These are phyloP conservation scores for Arxiozyma slooffiae DNA, from an alignment of 1,139 yeast genomes.

Conservation along the genomic window DNA sequence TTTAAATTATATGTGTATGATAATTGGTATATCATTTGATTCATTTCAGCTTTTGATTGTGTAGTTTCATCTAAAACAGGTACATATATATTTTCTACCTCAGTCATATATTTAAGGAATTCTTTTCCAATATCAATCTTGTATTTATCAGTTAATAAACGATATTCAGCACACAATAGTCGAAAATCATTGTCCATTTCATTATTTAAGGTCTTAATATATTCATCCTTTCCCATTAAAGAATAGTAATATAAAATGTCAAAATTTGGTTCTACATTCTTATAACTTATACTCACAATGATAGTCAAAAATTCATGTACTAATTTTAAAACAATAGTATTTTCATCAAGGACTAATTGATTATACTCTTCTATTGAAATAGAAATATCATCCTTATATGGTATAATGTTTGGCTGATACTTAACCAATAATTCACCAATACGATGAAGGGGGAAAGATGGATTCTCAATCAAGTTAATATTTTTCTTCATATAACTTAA, in stretches of 20 bases:
- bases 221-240: slow-evolving; percentile 5
- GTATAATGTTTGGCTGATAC: slow-evolving; percentile 34
- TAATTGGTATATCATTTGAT: slow-evolving; percentile 33
- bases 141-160: slow-evolving; percentile 12
- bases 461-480: slow-evolving; percentile 27
- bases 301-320: slow-evolving; percentile 38
- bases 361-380: slow-evolving; percentile 33
- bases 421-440: slow-evolving; percentile 58
- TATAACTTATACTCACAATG: slow-evolving; percentile 37
- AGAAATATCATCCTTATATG: slow-evolving; percentile 34
- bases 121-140: slow-evolving; percentile 46
- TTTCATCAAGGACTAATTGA: slow-evolving; percentile 22
- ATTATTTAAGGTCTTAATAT: slow-evolving; percentile 1
- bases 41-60: slow-evolving; percentile 24
- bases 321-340: slow-evolving; percentile 25
- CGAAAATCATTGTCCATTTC: slow-evolving; percentile 21
- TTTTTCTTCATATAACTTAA: slow-evolving; percentile 42
- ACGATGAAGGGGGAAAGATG: slow-evolving; percentile 47
- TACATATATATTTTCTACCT: slow-evolving; percentile 21
- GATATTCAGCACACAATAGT: slow-evolving; percentile 9
- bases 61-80: slow-evolving; percentile 10
- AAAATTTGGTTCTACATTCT: slow-evolving; percentile 10
- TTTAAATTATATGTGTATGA: slow-evolving; percentile 32
- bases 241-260: slow-evolving; percentile 14
- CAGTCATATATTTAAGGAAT: slow-evolving; percentile 30